phyloP scores from a whole-genome alignment of 2,329 filamentous ascomycete species.

The Aureobasidium pullulans region DNA sequence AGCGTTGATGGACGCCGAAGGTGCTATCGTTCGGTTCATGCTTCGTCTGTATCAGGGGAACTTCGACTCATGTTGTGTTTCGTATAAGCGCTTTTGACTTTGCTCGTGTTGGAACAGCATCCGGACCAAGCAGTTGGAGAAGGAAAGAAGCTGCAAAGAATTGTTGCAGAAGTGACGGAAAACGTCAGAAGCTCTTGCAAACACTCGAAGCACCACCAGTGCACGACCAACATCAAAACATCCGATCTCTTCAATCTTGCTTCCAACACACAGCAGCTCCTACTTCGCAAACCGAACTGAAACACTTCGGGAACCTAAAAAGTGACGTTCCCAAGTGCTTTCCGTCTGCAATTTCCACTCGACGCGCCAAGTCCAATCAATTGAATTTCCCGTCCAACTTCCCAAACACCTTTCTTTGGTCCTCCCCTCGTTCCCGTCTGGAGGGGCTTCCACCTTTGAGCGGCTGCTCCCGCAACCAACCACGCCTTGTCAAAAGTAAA shows the following conservation, averaged over 20 bases:
- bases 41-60: neutral
- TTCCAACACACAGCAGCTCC: neutral
- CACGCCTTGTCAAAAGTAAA: neutral
- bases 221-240: slow-evolving; percentile 1
- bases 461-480: slow-evolving; percentile 1
- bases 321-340: neutral
- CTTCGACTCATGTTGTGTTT: slow-evolving; percentile 4
- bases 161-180: neutral
- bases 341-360: neutral
- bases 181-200: neutral
- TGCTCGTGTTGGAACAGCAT: neutral
- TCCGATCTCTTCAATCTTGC: neutral
- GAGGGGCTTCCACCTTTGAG: no score
- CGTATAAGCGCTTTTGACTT: neutral
- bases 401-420: neutral
- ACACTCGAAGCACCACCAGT: neutral
- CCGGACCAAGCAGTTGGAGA: neutral
- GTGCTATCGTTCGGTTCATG: neutral
- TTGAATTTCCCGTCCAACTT: slow-evolving; percentile 2
- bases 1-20: slow-evolving; percentile 8
- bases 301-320: neutral
- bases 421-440: neutral
- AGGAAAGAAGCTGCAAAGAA: no score
- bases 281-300: neutral
- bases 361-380: neutral